A percentile compares a stretch with the other conserved stretches of the same genome.
phyloP scores from a whole-genome alignment of 345 rosid genomes.

The Firmiana major region DNA sequence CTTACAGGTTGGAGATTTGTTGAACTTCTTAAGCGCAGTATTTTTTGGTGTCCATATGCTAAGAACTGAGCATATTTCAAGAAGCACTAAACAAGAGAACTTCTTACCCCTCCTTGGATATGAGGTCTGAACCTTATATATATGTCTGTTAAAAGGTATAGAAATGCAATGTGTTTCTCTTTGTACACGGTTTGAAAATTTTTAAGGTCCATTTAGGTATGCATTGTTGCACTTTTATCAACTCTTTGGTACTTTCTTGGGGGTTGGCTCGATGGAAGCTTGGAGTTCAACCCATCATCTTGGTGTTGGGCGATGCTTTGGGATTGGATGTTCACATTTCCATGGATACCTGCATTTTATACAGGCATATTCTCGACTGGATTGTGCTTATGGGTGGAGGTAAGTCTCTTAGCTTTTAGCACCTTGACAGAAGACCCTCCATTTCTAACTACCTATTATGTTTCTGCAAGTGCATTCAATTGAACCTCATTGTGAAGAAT shows the following conservation, averaged over 20 bases:
- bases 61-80: constrained; percentile 57
- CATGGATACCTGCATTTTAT: constrained; percentile 66
- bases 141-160: neutral
- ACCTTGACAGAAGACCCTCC: neutral
- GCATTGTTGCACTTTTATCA: constrained; percentile 46
- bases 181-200: constrained; percentile 12
- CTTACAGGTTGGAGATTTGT: constrained; percentile 56
- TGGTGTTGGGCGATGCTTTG: constrained; percentile 45
- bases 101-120: constrained; percentile 52
- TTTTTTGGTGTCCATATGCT: constrained; percentile 61
- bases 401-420: constrained; percentile 17
- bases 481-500: too few relatives aligned
- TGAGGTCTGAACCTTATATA: constrained; percentile 32
- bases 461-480: neutral
- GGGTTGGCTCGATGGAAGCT: constrained; percentile 28
- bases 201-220: constrained; percentile 30
- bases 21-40: constrained; percentile 55
- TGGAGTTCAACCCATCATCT: constrained; percentile 28
- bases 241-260: constrained; percentile 42
- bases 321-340: constrained; percentile 46
- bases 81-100: constrained; percentile 39
- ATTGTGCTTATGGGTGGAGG: constrained; percentile 68
- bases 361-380: constrained; percentile 58
- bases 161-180: neutral
- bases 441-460: neutral